phyloP scores from a whole-genome alignment of 2,329 filamentous ascomycete species.

The Fusarium multiceps region DNA sequence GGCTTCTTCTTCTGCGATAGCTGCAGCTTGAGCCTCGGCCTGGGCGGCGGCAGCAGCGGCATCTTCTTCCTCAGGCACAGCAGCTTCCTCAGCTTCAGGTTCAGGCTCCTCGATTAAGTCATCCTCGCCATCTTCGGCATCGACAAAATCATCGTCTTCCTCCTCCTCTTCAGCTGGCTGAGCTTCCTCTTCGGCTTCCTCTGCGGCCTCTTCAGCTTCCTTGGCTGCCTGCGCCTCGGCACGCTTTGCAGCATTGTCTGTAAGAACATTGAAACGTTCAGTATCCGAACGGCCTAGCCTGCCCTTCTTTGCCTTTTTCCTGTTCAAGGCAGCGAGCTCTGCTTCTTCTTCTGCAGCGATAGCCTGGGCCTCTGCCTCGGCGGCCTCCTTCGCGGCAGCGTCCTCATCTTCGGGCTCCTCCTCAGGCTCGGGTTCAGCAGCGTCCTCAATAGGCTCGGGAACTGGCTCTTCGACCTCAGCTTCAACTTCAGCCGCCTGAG shows the following conservation, averaged over 20 bases:
- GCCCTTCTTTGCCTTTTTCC: slow-evolving; percentile 52
- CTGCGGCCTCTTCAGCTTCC: slow-evolving; percentile 36
- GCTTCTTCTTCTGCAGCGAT: slow-evolving; percentile 42
- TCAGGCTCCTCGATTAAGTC: slow-evolving; percentile 5
- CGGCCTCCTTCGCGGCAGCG: slow-evolving; percentile 34
- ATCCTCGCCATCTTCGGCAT: slow-evolving; percentile 26
- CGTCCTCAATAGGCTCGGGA: slow-evolving; percentile 37
- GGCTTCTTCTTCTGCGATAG: slow-evolving; percentile 52
- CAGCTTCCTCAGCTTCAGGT: slow-evolving; percentile 4
- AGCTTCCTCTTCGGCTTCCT: slow-evolving; percentile 44
- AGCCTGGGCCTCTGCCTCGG: slow-evolving; percentile 48
- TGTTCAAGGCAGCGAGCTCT: slow-evolving; percentile 53
- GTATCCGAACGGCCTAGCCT: slow-evolving; percentile 43
- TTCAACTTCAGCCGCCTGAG: slow-evolving; percentile 11
- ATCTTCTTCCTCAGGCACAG: slow-evolving; percentile 42
- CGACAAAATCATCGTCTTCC: slow-evolving; percentile 32
- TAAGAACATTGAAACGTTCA: slow-evolving; percentile 33
- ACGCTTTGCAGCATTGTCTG: slow-evolving; percentile 42
- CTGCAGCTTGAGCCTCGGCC: slow-evolving; percentile 20
- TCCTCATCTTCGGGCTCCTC: slow-evolving; percentile 24
- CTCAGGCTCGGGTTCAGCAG: slow-evolving; percentile 39
- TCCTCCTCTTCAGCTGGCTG: slow-evolving; percentile 51
- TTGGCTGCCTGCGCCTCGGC: slow-evolving; percentile 46
- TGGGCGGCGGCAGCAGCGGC: slow-evolving; percentile 29
- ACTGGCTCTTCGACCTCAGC: slow-evolving; percentile 17